Evolutionary conservation across 257 asterid species (phyloP).

Genomic region (Paulownia fortunei): DNA sequence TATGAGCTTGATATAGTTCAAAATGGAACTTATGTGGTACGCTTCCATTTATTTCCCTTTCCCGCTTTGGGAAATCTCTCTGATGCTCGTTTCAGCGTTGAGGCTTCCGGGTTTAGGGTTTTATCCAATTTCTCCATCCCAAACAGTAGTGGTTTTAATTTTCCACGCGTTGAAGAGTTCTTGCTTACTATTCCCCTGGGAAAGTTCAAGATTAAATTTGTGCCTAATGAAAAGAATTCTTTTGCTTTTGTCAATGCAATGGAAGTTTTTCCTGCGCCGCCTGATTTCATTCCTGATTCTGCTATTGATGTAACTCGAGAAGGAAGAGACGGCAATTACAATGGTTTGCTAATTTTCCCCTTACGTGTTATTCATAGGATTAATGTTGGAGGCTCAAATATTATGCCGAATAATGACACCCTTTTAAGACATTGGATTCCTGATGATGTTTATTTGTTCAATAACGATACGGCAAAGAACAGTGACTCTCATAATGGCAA

Average conservation of each 20-base stretch:
- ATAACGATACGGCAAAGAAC: background rate
- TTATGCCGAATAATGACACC: slow-evolving; percentile 41
- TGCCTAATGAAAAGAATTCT: slow-evolving; percentile 33
- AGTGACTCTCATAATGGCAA: fast-evolving
- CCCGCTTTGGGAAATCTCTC: slow-evolving; percentile 30
- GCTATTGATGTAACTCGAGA: slow-evolving; percentile 6
- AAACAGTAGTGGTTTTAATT: background rate
- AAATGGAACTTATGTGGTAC: slow-evolving; percentile 52
- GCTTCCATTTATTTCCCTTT: slow-evolving; percentile 57
- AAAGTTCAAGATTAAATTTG: slow-evolving; percentile 44
- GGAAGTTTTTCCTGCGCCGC: slow-evolving; percentile 58
- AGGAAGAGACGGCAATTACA: background rate
- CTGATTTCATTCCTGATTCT: slow-evolving; percentile 17
- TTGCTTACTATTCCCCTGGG: slow-evolving; percentile 26
- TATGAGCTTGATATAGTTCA: slow-evolving; percentile 40
- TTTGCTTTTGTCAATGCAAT: slow-evolving; percentile 66
- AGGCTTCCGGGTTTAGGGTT: slow-evolving; percentile 37
- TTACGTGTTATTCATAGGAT: slow-evolving; percentile 54
- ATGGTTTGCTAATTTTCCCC: background rate
- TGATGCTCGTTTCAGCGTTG: slow-evolving; percentile 45
- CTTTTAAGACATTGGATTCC: slow-evolving; percentile 59
- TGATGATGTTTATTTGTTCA: slow-evolving; percentile 46
- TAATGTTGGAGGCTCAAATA: slow-evolving; percentile 55
- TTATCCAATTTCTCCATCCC: slow-evolving; percentile 45
- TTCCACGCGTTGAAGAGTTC: slow-evolving; percentile 51